Percentiles rank a stretch among this genome's conserved stretches.
These are phyloP conservation scores for Talaromyces sp. DNA, from an alignment of 2,329 filamentous ascomycete genomes.

Conservation along the genomic window DNA sequence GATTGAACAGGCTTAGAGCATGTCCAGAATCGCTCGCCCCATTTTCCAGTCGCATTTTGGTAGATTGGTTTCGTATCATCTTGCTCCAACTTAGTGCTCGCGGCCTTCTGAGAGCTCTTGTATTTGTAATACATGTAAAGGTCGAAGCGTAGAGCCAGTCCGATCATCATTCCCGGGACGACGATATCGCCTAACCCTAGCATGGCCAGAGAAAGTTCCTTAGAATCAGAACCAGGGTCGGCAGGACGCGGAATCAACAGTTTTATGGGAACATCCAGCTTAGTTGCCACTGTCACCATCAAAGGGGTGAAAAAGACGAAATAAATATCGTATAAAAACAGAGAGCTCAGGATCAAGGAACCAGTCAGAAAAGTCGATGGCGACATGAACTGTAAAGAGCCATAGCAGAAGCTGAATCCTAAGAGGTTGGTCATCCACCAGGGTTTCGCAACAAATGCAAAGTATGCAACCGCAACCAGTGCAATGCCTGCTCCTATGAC, in stretches of 20 bases:
- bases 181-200: conserved; percentile 93
- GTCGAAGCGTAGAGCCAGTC: conserved; percentile 84
- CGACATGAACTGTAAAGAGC: conserved; percentile 75
- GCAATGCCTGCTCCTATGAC: conserved; percentile 55
- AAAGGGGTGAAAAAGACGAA: conserved; percentile 53
- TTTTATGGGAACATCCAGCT: conserved; percentile 88
- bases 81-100: conserved; percentile 18
- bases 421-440: conserved; percentile 80
- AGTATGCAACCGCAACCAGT: conserved; percentile 57
- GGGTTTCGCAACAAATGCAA: conserved; percentile 56
- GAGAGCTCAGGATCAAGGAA: conserved; percentile 66
- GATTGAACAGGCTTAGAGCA: conserved; percentile 23
- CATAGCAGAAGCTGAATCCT: conserved; percentile 82
- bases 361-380: conserved; percentile 84
- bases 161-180: conserved; percentile 85
- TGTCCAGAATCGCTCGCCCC: conserved; percentile 83
- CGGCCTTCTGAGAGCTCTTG: conserved; percentile 49
- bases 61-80: conserved; percentile 32
- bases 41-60: conserved; percentile 61
- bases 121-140: conserved; percentile 75
- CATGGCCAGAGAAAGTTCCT: conserved; percentile 57
- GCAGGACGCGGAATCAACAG: conserved; percentile 72
- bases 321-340: conserved; percentile 95
- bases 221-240: conserved; percentile 40
- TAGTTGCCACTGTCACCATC: conserved; percentile 67